Base-by-base conservation (phyloP, 1,284 basidiomycete species). In the Phellinidium pouzarii region DNA sequence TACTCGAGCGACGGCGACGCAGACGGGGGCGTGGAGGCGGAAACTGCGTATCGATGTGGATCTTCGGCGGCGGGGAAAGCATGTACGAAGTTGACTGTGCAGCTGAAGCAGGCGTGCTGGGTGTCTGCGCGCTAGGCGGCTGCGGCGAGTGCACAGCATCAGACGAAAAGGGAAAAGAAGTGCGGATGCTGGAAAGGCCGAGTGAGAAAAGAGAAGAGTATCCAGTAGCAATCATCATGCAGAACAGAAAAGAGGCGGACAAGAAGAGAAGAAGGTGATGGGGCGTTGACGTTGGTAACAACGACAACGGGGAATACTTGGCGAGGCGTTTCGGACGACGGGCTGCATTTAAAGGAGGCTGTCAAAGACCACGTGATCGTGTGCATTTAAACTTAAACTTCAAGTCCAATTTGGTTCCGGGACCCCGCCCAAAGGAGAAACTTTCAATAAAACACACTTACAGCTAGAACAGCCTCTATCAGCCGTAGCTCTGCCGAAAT, bases 1-100 rank as follows among this genome's bases (percentile, higher is more conserved):
- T 60, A 52, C 78, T 80, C n/a, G 76, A 79, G 42, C 78, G 72
- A 37, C 79, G 76, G 50, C 69, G 73, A 38, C 80, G 72, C 26
- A 77, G 67, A 23, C 67, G 68, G 20, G 65, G 64, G 6, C 46
- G 48, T 60, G 23, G 19, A 27, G 37, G 59, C 51, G 26, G 44
- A 48, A 37, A 47, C 42, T 54, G 53, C 2, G 54, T 56, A 27
- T 56, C 42, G 9, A 56, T 56, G 7, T 53, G 54, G 40, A 56
- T 56, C 27, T 43, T 55, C 12, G 53, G 53, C 2, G 53, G 53
- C 4, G 48, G 53, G 22, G 36, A 19, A 14, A 37, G 52, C 9
- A 38, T n/a, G 25, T 46, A 42, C 22, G 17, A 36, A 25, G 48
- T 34, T 7, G 42, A 17, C 11, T 38, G 14, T 5, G 36, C 11